Conservation (phyloP, 2,329 filamentous ascomycete species). For the Trichophyton schoenleinii region DNA sequence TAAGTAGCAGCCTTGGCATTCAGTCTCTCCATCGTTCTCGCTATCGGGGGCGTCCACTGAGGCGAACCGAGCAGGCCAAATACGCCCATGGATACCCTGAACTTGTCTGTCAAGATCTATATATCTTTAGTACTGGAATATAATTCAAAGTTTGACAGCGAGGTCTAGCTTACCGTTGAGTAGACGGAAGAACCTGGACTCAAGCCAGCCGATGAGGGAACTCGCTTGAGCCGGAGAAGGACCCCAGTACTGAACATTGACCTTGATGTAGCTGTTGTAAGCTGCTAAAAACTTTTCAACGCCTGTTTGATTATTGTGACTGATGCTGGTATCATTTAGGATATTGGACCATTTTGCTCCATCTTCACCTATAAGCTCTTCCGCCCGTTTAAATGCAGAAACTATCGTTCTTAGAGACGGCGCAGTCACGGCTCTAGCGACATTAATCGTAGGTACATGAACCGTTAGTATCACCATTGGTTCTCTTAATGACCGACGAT, state of each 20-base stretch:
- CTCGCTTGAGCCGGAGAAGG: slow-evolving; percentile 43
- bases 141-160: slow-evolving; percentile 6
- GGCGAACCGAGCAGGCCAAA: slow-evolving; percentile 52
- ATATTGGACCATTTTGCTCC: slow-evolving; percentile 36
- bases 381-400: slow-evolving; percentile 41
- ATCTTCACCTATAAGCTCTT: slow-evolving; percentile 26
- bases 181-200: slow-evolving; percentile 47
- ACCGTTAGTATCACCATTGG: slow-evolving; percentile 52
- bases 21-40: slow-evolving; percentile 18
- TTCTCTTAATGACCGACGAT: slow-evolving; percentile 46
- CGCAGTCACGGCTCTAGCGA: slow-evolving; percentile 42
- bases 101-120: slow-evolving; percentile 45
- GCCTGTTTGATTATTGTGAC: slow-evolving; percentile 12
- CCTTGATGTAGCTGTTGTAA: slow-evolving; percentile 46
- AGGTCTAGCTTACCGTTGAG: slow-evolving; percentile 41
- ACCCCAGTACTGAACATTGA: slow-evolving; percentile 56
- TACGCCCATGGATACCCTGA: slow-evolving; percentile 41
- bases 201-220: slow-evolving; percentile 50
- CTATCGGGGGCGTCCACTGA: slow-evolving; percentile 19
- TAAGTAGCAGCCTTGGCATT: slow-evolving; percentile 51
- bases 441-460: slow-evolving; percentile 50
- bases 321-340: slow-evolving; percentile 18
- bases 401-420: slow-evolving; percentile 42
- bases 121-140: neutral
- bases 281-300: slow-evolving; percentile 37